Evolutionary conservation across 2,329 filamentous ascomycete genomes (phyloP).

Genomic region (Pezicula carpinea): DNA sequence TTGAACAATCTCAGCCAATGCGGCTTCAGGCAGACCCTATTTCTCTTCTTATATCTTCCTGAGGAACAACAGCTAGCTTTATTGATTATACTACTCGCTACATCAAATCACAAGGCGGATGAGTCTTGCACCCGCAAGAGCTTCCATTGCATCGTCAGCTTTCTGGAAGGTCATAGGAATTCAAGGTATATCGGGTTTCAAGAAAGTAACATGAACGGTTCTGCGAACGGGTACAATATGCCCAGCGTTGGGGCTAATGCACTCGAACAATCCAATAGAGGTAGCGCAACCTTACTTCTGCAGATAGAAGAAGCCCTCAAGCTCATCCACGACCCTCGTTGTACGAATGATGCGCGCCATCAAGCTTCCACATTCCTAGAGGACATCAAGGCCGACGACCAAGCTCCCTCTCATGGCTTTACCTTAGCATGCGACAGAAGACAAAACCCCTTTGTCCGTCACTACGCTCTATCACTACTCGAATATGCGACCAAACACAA

Average conservation of each 20-base stretch:
- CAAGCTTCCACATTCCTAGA: constrained; percentile 86
- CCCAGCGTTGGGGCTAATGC: constrained; percentile 5
- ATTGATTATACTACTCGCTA: too few species aligned
- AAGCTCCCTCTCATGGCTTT: constrained; percentile 83
- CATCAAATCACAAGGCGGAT: too few species aligned
- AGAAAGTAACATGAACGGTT: constrained; percentile 10
- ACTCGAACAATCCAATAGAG: constrained; percentile 31
- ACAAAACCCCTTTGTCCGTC: constrained; percentile 78
- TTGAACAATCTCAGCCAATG: too few species aligned
- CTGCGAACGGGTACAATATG: constrained; percentile 17
- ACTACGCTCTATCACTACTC: constrained; percentile 89
- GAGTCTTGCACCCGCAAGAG: too few species aligned
- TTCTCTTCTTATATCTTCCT: too few species aligned
- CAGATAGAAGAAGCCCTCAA: constrained; percentile 81
- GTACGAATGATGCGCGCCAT: constrained; percentile 74
- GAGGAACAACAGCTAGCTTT: too few species aligned
- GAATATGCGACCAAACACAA: constrained; percentile 85
- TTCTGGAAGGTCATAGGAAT: not conserved
- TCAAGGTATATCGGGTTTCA: not conserved
- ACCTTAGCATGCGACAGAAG: constrained; percentile 69
- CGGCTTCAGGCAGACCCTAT: too few species aligned
- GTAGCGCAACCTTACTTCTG: constrained; percentile 45
- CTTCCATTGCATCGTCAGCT: not conserved
- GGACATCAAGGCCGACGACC: constrained; percentile 69
- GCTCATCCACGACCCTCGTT: constrained; percentile 78